phyloP scores from a whole-genome alignment of 1,284 basidiomycete species.

The Cutaneotrichosporon sp. region DNA sequence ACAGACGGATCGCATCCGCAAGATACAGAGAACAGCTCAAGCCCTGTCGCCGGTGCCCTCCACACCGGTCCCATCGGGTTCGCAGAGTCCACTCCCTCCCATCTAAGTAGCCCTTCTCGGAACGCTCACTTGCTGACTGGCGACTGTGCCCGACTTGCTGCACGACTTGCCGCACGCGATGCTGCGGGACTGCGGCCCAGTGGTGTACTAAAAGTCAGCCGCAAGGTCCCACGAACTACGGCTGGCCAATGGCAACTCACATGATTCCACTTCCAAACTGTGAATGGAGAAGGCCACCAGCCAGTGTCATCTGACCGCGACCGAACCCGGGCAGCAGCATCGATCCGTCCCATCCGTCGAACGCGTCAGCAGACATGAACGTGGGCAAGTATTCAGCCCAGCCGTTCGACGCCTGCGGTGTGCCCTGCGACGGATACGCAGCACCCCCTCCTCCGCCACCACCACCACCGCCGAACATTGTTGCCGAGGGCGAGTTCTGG shows the following conservation, averaged over 20 bases:
- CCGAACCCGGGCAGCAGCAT: conserved; percentile 49
- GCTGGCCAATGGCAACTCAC: conserved; percentile 28
- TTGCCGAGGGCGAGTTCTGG: conserved; percentile 33
- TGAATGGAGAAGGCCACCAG: conserved; percentile 45
- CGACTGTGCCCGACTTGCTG: conserved; percentile 16
- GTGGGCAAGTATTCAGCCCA: conserved; percentile 46
- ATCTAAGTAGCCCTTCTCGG: no score
- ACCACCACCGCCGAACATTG: conserved; percentile 5
- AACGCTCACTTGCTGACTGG: conserved; percentile 2
- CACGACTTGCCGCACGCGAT: conserved; percentile 13
- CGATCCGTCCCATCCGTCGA: conserved; percentile 47
- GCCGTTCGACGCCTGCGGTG: conserved; percentile 27
- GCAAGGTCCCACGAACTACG: no score
- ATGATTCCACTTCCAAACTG: conserved; percentile 49
- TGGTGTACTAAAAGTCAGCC: conserved; percentile 33
- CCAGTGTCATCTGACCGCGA: conserved; percentile 44
- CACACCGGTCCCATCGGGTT: no score
- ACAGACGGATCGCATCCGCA: no score
- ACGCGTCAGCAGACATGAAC: conserved; percentile 45
- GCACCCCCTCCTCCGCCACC: no score
- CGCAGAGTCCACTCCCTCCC: no score
- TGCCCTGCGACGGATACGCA: conserved; percentile 12
- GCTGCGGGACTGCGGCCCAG: conserved; percentile 20
- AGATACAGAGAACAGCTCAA: no score
- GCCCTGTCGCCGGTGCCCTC: no score